Evolutionary conservation across 345 rosid species (phyloP).

Genomic region (Hibiscus syriacus): DNA sequence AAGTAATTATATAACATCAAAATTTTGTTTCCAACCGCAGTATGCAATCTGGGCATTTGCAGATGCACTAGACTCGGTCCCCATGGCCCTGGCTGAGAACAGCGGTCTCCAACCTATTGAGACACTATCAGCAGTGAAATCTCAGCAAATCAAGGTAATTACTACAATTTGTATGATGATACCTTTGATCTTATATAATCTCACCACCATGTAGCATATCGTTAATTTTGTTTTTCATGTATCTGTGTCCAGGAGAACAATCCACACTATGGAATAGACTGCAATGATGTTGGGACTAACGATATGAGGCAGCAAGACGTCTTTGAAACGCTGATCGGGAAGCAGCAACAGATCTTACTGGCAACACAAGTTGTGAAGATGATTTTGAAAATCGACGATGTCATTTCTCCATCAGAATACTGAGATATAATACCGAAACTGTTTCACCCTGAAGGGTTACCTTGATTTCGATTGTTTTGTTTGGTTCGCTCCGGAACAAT

Average conservation of each 20-base stretch:
- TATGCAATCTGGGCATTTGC: constrained; percentile 91
- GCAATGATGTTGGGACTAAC: constrained; percentile 89
- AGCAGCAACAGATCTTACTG: constrained; percentile 91
- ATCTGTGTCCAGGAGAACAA: constrained; percentile 44
- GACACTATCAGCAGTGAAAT: constrained; percentile 86
- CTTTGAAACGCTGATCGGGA: constrained; percentile 87
- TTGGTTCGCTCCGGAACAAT: neutral
- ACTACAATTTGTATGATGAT: neutral
- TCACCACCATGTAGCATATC: neutral
- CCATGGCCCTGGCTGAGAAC: constrained; percentile 97
- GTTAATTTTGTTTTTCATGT: neutral
- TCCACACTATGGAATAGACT: constrained; percentile 60
- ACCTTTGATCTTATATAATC: neutral
- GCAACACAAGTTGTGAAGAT: constrained; percentile 99
- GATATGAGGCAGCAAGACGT: constrained; percentile 89
- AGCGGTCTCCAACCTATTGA: constrained; percentile 96
- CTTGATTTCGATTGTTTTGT: neutral
- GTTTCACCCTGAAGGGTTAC: neutral
- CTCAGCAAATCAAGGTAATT: constrained; percentile 80
- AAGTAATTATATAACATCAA: neutral
- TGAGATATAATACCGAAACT: constrained; percentile 18
- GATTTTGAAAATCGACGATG: constrained; percentile 94
- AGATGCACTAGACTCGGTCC: constrained; percentile 83
- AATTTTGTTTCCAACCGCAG: constrained; percentile 30
- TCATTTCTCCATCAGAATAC: constrained; percentile 71